These are phyloP conservation scores for Actinomortierella wolfii DNA, from an alignment of 371 early-diverging fungal genomes.

Conservation along the genomic window DNA sequence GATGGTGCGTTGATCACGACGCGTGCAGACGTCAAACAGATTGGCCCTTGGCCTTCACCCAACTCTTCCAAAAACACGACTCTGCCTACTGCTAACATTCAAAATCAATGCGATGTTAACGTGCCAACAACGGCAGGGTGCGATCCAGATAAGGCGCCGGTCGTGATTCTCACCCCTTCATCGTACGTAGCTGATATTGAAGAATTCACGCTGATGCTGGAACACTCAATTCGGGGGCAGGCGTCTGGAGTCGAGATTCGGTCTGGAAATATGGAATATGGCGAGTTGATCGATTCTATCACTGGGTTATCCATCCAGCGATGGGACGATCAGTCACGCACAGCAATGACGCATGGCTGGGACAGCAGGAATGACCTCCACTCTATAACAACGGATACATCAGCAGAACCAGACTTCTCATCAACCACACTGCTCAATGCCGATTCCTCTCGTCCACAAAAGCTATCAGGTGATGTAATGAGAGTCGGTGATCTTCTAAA, in stretches of 20 bases:
- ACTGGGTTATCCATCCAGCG: conserved; percentile 7
- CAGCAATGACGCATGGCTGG: too few relatives aligned
- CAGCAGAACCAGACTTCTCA: not conserved
- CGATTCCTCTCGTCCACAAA: conserved; percentile 1
- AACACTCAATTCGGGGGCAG: conserved; percentile 56
- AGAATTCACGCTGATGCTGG: conserved; percentile 51
- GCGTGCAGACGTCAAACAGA: conserved; percentile 27
- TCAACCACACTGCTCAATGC: not conserved
- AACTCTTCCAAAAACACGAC: not conserved
- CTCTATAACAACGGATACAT: too few relatives aligned
- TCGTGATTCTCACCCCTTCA: conserved; percentile 9
- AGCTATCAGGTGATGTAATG: conserved; percentile 50
- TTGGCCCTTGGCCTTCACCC: conserved; percentile 26
- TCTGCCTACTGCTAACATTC: not conserved
- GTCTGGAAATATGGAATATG: conserved; percentile 45
- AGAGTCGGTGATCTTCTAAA: conserved; percentile 39
- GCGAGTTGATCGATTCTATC: conserved; percentile 18
- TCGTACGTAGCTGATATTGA: conserved; percentile 46
- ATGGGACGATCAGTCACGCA: too few relatives aligned
- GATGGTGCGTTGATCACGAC: conserved; percentile 48
- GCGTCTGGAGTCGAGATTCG: conserved; percentile 43
- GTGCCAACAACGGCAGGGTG: conserved; percentile 29
- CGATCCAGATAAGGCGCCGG: conserved; percentile 22
- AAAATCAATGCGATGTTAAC: conserved; percentile 26
- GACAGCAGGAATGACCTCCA: too few relatives aligned